phyloP scores from a whole-genome alignment of 768 basidiomycete species.

The Lentinula lateritia region DNA sequence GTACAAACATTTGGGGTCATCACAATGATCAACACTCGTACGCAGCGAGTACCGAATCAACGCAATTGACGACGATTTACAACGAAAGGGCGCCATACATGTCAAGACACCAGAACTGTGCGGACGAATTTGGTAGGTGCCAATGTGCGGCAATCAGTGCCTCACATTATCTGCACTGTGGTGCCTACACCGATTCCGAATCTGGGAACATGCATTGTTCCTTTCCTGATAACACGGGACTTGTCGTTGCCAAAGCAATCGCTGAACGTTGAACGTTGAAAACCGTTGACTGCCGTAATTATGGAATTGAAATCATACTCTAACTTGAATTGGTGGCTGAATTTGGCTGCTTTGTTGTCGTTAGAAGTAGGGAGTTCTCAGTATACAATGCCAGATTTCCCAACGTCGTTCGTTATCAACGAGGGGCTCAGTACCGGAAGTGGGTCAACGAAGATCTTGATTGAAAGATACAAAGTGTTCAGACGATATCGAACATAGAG shows the following conservation, averaged over 20 bases:
- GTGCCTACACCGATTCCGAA: neutral
- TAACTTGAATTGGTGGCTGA: neutral
- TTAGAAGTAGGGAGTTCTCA: neutral
- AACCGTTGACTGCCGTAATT: neutral
- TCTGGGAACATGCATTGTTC: neutral
- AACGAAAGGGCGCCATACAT: neutral
- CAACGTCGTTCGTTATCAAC: too few species aligned
- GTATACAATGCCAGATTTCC: too few species aligned
- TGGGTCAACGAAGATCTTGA: too few species aligned
- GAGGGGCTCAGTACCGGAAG: too few species aligned
- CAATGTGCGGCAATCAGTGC: neutral
- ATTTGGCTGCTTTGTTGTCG: neutral
- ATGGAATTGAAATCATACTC: neutral
- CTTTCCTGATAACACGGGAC: neutral
- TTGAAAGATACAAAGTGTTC: too few species aligned
- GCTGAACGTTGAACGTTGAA: neutral
- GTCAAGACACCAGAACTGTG: neutral
- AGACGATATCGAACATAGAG: too few species aligned
- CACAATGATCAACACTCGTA: neutral
- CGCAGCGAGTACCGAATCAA: neutral
- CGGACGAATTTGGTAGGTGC: too few species aligned
- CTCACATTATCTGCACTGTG: neutral
- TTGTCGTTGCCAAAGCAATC: neutral
- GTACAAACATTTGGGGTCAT: neutral
- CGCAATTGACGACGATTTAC: neutral